A percentile compares a stretch with the other conserved stretches of the same genome.
These are phyloP conservation scores for Prunus mira DNA, from an alignment of 306 rosid genomes.

Conservation along the genomic window DNA sequence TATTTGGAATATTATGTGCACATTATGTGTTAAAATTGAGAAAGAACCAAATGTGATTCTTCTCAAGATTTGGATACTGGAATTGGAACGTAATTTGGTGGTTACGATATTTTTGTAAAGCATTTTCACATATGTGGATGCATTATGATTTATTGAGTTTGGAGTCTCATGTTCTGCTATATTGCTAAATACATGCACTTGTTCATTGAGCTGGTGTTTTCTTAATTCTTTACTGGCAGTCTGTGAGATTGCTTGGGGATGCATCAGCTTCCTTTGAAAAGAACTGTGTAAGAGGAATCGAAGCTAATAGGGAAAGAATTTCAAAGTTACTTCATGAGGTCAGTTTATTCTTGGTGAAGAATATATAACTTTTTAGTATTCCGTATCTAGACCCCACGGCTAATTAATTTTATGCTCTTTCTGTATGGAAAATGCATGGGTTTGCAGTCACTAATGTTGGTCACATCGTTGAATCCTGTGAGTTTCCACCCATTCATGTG, in stretches of 20 bases:
- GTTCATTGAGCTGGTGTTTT: background rate
- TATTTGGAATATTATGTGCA: too few species aligned
- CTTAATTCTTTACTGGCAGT: slow-evolving; percentile 43
- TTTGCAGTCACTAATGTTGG: slow-evolving; percentile 94
- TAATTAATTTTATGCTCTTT: slow-evolving; percentile 27
- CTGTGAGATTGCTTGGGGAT: slow-evolving; percentile 90
- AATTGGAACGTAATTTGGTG: background rate
- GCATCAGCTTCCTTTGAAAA: slow-evolving; percentile 90
- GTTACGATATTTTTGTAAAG: background rate
- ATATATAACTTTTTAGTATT: background rate
- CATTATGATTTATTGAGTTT: background rate
- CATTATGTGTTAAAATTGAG: background rate
- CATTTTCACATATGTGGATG: background rate
- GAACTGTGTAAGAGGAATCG: slow-evolving; percentile 96
- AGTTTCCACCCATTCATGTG: slow-evolving; percentile 30
- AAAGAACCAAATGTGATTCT: background rate
- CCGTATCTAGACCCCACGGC: slow-evolving; percentile 22
- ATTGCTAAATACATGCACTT: slow-evolving; percentile 9
- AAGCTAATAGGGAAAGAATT: slow-evolving; percentile 91
- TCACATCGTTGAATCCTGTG: slow-evolving; percentile 93
- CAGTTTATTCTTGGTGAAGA: slow-evolving; percentile 26
- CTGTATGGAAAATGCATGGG: slow-evolving; percentile 28
- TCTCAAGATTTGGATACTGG: background rate
- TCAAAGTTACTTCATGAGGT: slow-evolving; percentile 93
- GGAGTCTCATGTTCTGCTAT: slow-evolving; percentile 4